phyloP scores from a whole-genome alignment of 345 rosid genomes.

The Xanthoceras sorbifolium region DNA sequence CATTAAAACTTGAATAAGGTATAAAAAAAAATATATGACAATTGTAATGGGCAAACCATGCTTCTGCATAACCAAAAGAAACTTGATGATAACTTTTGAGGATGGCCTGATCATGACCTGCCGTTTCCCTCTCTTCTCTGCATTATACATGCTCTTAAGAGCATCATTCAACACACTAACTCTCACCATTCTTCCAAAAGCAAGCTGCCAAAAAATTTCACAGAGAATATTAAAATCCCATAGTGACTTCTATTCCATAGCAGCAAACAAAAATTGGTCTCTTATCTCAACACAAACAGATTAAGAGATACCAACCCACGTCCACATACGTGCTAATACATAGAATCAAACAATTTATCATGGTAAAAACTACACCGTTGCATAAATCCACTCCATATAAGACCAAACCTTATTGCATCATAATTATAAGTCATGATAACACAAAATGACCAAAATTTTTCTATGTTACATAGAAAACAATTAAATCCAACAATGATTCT shows the following conservation, averaged over 20 bases:
- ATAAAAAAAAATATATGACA: not conserved
- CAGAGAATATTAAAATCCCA: not conserved
- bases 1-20: not conserved
- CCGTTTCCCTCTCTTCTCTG: constrained; percentile 79
- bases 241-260: not conserved
- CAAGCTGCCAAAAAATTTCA: constrained; percentile 19
- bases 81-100: constrained; percentile 79
- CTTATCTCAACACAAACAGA: not conserved
- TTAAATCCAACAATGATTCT: not conserved
- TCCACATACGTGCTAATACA: not conserved
- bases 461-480: not conserved
- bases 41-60: constrained; percentile 46
- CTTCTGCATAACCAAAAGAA: constrained; percentile 82
- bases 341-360: not conserved
- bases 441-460: too few species aligned
- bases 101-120: constrained; percentile 92
- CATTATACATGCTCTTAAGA: constrained; percentile 80
- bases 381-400: too few species aligned
- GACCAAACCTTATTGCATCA: too few species aligned
- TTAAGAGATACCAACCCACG: not conserved
- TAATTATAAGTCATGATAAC: too few species aligned
- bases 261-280: not conserved
- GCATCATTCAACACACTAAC: constrained; percentile 84
- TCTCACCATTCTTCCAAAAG: constrained; percentile 56
- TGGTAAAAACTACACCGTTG: too few species aligned